A percentile compares a stretch with the other conserved stretches of the same genome.
phyloP scores from a whole-genome alignment of 2,329 filamentous ascomycete genomes.

The Botrytis cinerea region DNA sequence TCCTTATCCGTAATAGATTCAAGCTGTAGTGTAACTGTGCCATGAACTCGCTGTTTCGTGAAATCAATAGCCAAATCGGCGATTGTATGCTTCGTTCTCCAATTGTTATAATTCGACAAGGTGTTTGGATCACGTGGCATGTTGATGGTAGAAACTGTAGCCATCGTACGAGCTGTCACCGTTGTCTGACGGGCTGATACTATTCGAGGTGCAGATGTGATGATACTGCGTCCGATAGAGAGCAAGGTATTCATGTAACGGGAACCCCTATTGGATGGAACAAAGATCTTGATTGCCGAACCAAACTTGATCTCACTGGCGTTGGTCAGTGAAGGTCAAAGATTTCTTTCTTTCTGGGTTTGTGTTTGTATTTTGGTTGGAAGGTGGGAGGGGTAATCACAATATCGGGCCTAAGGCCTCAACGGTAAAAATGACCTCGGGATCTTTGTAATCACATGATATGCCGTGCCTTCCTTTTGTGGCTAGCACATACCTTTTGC shows the following conservation, averaged over 20 bases:
- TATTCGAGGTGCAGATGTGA: constrained; percentile 30
- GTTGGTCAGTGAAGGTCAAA: constrained; percentile 12
- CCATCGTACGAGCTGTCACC: constrained; percentile 33
- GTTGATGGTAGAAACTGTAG: constrained; percentile 27
- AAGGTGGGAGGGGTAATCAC: constrained; percentile 11
- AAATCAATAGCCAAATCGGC: constrained; percentile 85
- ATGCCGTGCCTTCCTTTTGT: not conserved
- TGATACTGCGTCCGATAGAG: constrained; percentile 28
- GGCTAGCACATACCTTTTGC: not conserved
- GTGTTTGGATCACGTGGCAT: constrained; percentile 78
- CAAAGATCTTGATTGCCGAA: not conserved
- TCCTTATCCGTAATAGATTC: constrained; percentile 74
- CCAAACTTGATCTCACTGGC: constrained; percentile 9
- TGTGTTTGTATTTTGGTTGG: constrained; percentile 5
- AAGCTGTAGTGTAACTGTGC: constrained; percentile 74
- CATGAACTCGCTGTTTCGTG: constrained; percentile 71
- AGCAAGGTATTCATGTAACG: constrained; percentile 25
- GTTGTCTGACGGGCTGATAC: constrained; percentile 20
- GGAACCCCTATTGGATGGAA: not conserved
- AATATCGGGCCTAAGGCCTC: not conserved
- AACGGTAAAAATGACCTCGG: not conserved
- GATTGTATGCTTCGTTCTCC: constrained; percentile 80
- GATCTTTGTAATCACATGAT: constrained; percentile 2
- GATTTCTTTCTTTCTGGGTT: constrained; percentile 18
- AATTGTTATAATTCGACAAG: constrained; percentile 86